Percentiles rank a stretch among this genome's conserved stretches.
Evolutionary conservation across 176 grass and related monocot genomes (phyloP).

Genomic region (Aegilops tauschii): DNA sequence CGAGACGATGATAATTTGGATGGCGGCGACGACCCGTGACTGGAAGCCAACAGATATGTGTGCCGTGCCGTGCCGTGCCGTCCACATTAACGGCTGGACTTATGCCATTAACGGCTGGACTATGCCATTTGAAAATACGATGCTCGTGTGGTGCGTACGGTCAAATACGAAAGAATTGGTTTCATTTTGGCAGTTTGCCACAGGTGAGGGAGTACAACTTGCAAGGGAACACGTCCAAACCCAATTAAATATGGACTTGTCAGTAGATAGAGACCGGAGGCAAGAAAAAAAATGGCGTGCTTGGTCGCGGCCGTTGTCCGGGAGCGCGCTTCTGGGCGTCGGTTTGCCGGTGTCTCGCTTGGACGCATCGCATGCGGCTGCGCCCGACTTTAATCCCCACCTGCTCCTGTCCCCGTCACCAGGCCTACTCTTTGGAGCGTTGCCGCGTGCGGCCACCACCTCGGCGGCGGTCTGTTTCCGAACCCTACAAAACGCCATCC

Average conservation of each 20-base stretch:
- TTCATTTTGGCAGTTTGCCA: background rate
- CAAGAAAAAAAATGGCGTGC: background rate
- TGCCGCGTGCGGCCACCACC: background rate
- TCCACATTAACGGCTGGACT: too few relatives aligned
- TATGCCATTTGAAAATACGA: too few relatives aligned
- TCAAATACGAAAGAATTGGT: background rate
- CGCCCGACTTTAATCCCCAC: background rate
- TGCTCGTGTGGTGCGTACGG: background rate
- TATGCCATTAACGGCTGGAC: too few relatives aligned
- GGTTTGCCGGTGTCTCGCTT: conserved; percentile 22
- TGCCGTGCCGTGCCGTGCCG: too few relatives aligned
- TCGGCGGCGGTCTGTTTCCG: background rate
- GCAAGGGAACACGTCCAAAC: too few relatives aligned
- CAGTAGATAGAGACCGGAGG: background rate
- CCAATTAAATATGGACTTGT: too few relatives aligned
- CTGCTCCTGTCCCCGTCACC: background rate
- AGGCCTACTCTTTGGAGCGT: background rate
- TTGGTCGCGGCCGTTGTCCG: background rate
- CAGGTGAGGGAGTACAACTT: too few relatives aligned
- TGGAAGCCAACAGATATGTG: background rate
- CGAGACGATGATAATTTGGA: too few relatives aligned
- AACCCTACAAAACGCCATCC: background rate
- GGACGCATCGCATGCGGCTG: conserved; percentile 12
- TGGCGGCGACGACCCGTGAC: too few relatives aligned
- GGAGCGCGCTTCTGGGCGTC: background rate